These are phyloP conservation scores for Chlorella sp. DNA, from an alignment of 139 green algal genomes.

Conservation along the genomic window DNA sequence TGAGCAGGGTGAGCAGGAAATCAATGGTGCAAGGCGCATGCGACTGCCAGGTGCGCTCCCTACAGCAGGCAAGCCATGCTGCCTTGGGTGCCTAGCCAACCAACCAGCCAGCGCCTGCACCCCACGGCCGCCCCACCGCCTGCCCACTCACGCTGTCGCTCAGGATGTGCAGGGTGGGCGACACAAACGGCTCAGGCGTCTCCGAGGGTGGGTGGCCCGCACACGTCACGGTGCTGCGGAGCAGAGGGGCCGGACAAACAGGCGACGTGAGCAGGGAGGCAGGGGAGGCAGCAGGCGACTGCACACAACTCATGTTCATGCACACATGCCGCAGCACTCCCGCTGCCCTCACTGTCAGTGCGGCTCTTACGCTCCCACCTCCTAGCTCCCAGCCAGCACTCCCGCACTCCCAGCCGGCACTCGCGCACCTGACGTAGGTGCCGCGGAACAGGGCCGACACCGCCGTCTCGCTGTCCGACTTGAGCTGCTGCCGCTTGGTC, in stretches of 20 bases:
- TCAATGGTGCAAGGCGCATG: too few species aligned
- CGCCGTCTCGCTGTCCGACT: conserved; percentile 9
- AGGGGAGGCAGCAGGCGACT: background rate
- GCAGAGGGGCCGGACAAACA: background rate
- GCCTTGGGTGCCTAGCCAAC: background rate
- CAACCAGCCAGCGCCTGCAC: background rate
- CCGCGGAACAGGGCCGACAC: conserved; percentile 22
- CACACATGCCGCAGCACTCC: background rate
- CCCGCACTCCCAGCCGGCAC: background rate
- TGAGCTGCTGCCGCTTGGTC: conserved; percentile 32
- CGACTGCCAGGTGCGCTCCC: background rate
- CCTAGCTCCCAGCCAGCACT: background rate
- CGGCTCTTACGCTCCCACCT: too few species aligned
- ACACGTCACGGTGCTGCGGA: conserved; percentile 30
- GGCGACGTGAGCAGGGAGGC: background rate
- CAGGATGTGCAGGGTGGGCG: conserved; percentile 70
- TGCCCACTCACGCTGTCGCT: conserved; percentile 21
- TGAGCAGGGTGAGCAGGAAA: too few species aligned
- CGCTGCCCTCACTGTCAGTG: too few species aligned
- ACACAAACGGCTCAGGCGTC: conserved; percentile 76
- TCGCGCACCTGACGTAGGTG: conserved; percentile 15
- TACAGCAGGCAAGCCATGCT: background rate
- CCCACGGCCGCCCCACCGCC: background rate
- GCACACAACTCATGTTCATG: background rate
- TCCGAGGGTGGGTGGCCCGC: conserved; percentile 41